Evolutionary conservation across 2,329 filamentous ascomycete species (phyloP).

Genomic region (Albophoma yamanashiensis): DNA sequence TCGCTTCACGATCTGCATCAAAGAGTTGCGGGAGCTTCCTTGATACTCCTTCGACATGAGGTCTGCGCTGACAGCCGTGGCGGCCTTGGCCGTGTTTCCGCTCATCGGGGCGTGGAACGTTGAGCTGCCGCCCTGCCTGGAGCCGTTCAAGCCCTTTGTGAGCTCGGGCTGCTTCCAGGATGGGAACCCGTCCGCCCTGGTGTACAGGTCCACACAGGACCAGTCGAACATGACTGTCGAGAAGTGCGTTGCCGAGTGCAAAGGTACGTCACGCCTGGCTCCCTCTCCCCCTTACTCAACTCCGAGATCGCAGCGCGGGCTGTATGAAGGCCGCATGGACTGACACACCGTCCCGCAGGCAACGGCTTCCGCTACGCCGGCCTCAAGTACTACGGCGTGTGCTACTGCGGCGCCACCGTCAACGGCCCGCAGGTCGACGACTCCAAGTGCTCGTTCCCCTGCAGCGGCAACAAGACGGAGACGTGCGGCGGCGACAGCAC

Average conservation of each 20-base stretch:
- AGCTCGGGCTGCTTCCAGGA: slow-evolving; percentile 38
- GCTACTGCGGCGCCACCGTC: slow-evolving; percentile 42
- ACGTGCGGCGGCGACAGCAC: slow-evolving; percentile 35
- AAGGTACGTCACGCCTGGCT: slow-evolving; percentile 22
- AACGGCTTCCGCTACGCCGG: slow-evolving; percentile 41
- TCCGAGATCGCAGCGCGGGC: background rate
- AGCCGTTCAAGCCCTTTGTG: slow-evolving; percentile 34
- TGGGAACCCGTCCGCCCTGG: slow-evolving; percentile 23
- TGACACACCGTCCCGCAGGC: slow-evolving; percentile 13
- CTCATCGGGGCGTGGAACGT: slow-evolving; percentile 29
- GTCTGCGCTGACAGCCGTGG: slow-evolving; percentile 19
- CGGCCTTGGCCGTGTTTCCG: slow-evolving; percentile 25
- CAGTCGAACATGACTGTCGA: slow-evolving; percentile 33
- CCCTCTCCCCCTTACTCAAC: no score
- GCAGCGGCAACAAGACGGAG: slow-evolving; percentile 33
- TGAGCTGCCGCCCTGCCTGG: slow-evolving; percentile 32
- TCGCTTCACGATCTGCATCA: background rate
- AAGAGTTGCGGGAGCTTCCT: background rate
- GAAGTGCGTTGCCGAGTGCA: slow-evolving; percentile 36
- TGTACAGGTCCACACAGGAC: slow-evolving; percentile 28
- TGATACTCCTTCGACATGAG: slow-evolving; percentile 7
- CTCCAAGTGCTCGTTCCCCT: slow-evolving; percentile 45
- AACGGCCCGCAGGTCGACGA: slow-evolving; percentile 40
- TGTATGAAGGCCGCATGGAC: background rate
- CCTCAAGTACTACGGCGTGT: slow-evolving; percentile 39